Evolutionary conservation across 177 flowering plant genomes (phyloP).

Genomic region (Vitis hybrid): DNA sequence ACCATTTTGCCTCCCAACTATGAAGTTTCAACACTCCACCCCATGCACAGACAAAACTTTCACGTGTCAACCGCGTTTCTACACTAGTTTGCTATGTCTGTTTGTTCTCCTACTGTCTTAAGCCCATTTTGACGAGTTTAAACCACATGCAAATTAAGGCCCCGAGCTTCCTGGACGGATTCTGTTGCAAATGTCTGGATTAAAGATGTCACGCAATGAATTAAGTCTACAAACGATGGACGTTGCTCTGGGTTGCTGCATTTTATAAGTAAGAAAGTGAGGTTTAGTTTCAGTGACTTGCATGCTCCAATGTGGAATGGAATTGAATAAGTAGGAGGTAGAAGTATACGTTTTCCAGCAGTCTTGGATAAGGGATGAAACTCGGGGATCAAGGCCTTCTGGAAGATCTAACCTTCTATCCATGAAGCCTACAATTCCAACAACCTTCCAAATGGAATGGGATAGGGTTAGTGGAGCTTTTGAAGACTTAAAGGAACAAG

Average conservation of each 20-base stretch:
- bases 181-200: slow-evolving; percentile 15
- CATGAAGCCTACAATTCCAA: slow-evolving; percentile 91
- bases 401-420: slow-evolving; percentile 80
- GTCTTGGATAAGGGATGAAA: slow-evolving; percentile 60
- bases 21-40: too few species aligned
- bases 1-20: too few species aligned
- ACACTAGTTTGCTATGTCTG: too few species aligned
- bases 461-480: background rate
- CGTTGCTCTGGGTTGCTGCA: slow-evolving; percentile 53
- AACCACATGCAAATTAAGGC: background rate
- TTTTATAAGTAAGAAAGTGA: background rate
- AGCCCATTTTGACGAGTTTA: background rate
- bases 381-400: slow-evolving; percentile 61
- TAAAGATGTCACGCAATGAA: slow-evolving; percentile 33
- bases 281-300: background rate
- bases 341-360: slow-evolving; percentile 73
- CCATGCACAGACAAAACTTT: background rate
- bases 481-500: background rate
- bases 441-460: slow-evolving; percentile 49
- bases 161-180: slow-evolving; percentile 11
- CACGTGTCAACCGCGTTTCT: too few species aligned
- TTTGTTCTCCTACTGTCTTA: too few species aligned
- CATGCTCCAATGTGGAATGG: background rate
- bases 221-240: slow-evolving; percentile 60
- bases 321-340: background rate